These are phyloP conservation scores for Jacaranda copaia DNA, from an alignment of 257 asterid species.

Conservation along the genomic window DNA sequence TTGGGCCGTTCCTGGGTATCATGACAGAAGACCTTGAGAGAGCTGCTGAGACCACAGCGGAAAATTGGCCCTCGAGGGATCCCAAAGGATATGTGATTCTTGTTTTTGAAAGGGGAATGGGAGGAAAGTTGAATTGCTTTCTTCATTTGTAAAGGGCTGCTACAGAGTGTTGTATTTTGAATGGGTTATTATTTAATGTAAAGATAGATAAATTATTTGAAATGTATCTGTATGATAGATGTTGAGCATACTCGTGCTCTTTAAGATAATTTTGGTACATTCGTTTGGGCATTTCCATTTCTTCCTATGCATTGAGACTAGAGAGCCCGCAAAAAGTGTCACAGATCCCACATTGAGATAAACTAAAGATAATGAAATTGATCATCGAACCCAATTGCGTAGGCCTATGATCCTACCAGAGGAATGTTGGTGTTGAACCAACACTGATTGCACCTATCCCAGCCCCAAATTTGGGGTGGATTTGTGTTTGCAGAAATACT, in stretches of 20 bases:
- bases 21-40: not conserved
- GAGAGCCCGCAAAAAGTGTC: not conserved
- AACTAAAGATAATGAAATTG: too few species aligned
- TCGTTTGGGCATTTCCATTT: not conserved
- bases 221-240: not conserved
- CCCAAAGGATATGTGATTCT: not conserved
- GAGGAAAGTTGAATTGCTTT: not conserved
- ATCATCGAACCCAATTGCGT: too few species aligned
- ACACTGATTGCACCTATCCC: too few species aligned
- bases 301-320: not conserved
- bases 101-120: conserved; percentile 3
- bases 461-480: too few species aligned
- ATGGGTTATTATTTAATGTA: conserved; percentile 10
- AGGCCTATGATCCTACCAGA: too few species aligned
- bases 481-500: too few species aligned
- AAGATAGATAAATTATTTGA: conserved; percentile 7
- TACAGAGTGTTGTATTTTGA: not conserved
- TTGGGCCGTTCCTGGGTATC: not conserved
- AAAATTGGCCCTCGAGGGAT: not conserved
- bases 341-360: not conserved
- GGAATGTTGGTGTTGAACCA: too few species aligned
- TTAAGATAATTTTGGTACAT: not conserved
- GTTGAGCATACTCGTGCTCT: conserved; percentile 5
- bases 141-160: conserved; percentile 11
- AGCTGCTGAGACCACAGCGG: not conserved